Evolutionary conservation across 148 eudicot species (phyloP).

Genomic region (Diospyros lotus): DNA sequence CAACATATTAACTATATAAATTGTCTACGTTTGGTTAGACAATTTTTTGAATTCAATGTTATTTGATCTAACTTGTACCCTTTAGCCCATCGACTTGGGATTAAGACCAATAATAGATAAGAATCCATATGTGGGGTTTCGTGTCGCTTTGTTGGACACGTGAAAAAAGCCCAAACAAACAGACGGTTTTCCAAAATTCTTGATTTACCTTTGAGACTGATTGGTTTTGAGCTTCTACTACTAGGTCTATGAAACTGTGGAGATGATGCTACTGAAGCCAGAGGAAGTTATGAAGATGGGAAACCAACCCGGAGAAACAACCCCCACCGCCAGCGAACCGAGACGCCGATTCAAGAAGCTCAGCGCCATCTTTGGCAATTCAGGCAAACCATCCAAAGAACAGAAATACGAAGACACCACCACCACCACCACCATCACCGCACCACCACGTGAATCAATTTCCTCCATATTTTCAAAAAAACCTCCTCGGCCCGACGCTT

Average conservation of each 20-base stretch:
- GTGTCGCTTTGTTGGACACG: too few relatives aligned
- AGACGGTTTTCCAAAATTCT: too few relatives aligned
- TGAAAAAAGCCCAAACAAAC: too few relatives aligned
- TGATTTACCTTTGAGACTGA: not conserved
- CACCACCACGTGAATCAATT: conserved; percentile 24
- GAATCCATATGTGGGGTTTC: too few relatives aligned
- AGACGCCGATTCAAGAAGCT: conserved; percentile 65
- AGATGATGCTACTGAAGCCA: conserved; percentile 63
- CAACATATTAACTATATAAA: too few relatives aligned
- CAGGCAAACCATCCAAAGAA: conserved; percentile 34
- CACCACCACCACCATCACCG: conserved; percentile 19
- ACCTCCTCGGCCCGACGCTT: conserved; percentile 65
- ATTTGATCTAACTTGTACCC: too few relatives aligned
- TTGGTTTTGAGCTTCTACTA: not conserved
- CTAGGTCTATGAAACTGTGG: conserved; percentile 88
- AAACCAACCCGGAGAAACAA: conserved; percentile 53
- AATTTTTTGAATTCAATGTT: too few relatives aligned
- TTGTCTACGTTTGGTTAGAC: too few relatives aligned
- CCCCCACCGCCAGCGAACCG: conserved; percentile 38
- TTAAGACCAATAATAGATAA: too few relatives aligned
- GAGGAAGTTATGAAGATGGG: conserved; percentile 50
- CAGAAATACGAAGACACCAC: conserved; percentile 37
- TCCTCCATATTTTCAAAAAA: conserved; percentile 66
- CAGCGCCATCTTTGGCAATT: conserved; percentile 58
- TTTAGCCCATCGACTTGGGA: too few relatives aligned